These are phyloP conservation scores for Cladophialophora exuberans DNA, from an alignment of 2,329 filamentous ascomycete genomes.

Conservation along the genomic window DNA sequence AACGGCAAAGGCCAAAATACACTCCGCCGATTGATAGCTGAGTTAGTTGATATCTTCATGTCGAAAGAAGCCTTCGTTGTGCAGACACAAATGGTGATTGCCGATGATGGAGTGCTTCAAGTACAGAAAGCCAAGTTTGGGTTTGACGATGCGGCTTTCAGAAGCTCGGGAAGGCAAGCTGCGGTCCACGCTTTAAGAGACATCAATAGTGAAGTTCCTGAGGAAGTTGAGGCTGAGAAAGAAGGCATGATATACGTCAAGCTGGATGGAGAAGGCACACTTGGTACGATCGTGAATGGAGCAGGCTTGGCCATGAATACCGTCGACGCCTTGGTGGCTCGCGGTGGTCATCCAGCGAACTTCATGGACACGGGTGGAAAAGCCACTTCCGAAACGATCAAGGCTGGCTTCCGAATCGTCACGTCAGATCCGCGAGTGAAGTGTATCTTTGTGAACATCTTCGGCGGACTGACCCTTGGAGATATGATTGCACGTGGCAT, in stretches of 20 bases:
- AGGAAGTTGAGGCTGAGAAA: constrained; percentile 66
- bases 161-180: constrained; percentile 63
- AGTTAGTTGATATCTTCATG: constrained; percentile 63
- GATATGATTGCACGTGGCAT: constrained; percentile 82
- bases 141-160: constrained; percentile 72
- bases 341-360: constrained; percentile 73
- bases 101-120: constrained; percentile 48
- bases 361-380: constrained; percentile 91
- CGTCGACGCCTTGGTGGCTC: constrained; percentile 72
- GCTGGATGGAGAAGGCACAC: constrained; percentile 58
- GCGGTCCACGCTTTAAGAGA: constrained; percentile 64
- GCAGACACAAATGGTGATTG: constrained; percentile 53
- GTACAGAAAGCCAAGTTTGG: constrained; percentile 61
- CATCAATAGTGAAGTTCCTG: constrained; percentile 53
- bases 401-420: constrained; percentile 74
- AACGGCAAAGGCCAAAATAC: constrained; percentile 48
- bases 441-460: constrained; percentile 73
- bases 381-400: constrained; percentile 80
- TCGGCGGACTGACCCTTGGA: constrained; percentile 70
- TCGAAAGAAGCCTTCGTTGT: constrained; percentile 68
- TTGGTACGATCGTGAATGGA: constrained; percentile 81
- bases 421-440: constrained; percentile 71
- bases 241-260: constrained; percentile 80
- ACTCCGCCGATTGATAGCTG: constrained; percentile 55
- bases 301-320: constrained; percentile 92